Conservation (phyloP, 495 filamentous ascomycete genomes). For the Articulospora tetracladia region DNA sequence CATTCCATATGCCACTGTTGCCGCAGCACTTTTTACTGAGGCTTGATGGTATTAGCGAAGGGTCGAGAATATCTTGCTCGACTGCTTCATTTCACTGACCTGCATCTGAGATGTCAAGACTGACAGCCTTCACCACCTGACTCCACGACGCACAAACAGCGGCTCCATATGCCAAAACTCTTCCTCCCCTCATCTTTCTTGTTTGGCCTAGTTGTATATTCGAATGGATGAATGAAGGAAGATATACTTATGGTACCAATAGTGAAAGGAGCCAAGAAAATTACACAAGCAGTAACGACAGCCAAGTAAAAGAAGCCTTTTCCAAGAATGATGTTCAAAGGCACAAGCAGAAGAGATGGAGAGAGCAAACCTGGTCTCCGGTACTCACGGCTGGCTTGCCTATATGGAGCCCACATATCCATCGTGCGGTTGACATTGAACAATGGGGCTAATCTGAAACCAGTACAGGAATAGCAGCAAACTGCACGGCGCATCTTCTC, state of each 20-base stretch:
- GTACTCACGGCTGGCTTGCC: background rate
- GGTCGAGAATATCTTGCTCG: background rate
- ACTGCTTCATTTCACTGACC: background rate
- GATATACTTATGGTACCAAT: background rate
- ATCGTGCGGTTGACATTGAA: background rate
- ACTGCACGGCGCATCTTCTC: background rate
- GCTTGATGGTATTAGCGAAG: constrained; percentile 2
- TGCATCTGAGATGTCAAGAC: constrained; percentile 13
- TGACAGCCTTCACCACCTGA: constrained; percentile 10
- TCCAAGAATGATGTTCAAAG: background rate
- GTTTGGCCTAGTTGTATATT: background rate
- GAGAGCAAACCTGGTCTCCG: background rate
- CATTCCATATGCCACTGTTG: constrained; percentile 57
- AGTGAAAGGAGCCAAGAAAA: background rate
- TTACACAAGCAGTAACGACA: background rate
- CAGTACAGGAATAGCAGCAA: background rate
- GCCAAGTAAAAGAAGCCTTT: background rate
- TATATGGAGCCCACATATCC: background rate
- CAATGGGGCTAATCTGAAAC: constrained; percentile 1
- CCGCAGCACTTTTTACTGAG: constrained; percentile 59
- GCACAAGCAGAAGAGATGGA: background rate
- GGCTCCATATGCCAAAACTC: constrained; percentile 4
- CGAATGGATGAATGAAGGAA: background rate
- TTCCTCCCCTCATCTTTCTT: constrained; percentile 15
- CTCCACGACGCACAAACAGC: constrained; percentile 15